Evolutionary conservation across 139 green algal species (phyloP).

Genomic region (Diplosphaera chodatii): DNA sequence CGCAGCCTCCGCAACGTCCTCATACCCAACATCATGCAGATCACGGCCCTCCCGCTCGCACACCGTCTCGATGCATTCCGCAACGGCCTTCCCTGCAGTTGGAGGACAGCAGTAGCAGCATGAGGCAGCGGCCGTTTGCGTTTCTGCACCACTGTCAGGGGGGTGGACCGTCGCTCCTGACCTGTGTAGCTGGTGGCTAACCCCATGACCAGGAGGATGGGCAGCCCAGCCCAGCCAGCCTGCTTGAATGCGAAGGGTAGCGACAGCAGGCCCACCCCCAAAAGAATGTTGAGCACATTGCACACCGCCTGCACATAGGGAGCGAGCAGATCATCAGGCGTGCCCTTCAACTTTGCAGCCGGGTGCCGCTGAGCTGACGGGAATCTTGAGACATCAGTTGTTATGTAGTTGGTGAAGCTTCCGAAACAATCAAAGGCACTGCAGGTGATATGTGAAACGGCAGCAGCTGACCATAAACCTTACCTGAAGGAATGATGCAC

Average conservation of each 20-base stretch:
- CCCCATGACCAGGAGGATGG: slow-evolving; percentile 50
- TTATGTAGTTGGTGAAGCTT: too few species aligned
- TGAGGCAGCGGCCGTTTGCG: too few species aligned
- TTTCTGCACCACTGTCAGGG: too few species aligned
- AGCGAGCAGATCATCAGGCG: too few species aligned
- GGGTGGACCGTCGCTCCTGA: too few species aligned
- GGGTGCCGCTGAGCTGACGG: too few species aligned
- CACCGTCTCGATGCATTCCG: slow-evolving; percentile 30
- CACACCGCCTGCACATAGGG: neutral
- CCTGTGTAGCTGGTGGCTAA: slow-evolving; percentile 48
- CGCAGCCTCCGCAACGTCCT: slow-evolving; percentile 53
- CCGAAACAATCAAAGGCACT: too few species aligned
- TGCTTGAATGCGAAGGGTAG: slow-evolving; percentile 54
- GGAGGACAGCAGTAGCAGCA: too few species aligned
- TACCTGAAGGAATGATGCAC: neutral
- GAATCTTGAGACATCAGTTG: too few species aligned
- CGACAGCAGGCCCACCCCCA: slow-evolving; percentile 61
- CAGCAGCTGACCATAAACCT: too few species aligned
- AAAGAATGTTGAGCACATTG: slow-evolving; percentile 52
- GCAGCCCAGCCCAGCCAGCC: slow-evolving; percentile 50
- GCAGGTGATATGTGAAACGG: too few species aligned
- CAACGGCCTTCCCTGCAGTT: slow-evolving; percentile 38
- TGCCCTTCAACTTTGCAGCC: too few species aligned
- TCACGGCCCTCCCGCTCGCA: slow-evolving; percentile 3
- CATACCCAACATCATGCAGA: slow-evolving; percentile 36